Conservation (phyloP, 2,329 filamentous ascomycete genomes). For the Alternaria gaisen region DNA sequence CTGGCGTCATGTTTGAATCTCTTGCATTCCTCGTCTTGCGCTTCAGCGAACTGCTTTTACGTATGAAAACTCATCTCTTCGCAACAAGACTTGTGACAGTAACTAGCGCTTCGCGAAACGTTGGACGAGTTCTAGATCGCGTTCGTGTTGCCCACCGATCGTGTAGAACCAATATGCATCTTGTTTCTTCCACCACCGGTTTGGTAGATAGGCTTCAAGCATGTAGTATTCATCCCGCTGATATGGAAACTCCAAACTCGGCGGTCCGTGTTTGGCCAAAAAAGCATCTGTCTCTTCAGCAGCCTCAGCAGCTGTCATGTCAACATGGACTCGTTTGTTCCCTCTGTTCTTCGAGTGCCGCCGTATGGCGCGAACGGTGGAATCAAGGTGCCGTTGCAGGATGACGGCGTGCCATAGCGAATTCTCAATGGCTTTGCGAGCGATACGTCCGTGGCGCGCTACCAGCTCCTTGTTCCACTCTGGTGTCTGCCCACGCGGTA, state of each 20-base stretch:
- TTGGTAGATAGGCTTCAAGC: slow-evolving; percentile 66
- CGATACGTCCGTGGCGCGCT: slow-evolving; percentile 54
- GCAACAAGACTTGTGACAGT: not conserved
- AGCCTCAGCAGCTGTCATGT: slow-evolving; percentile 58
- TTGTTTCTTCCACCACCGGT: slow-evolving; percentile 62
- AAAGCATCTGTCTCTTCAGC: slow-evolving; percentile 61
- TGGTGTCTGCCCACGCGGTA: slow-evolving; percentile 58
- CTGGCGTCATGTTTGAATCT: not conserved
- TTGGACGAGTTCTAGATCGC: slow-evolving; percentile 50
- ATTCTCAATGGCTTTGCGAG: slow-evolving; percentile 57
- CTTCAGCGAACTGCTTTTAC: slow-evolving; percentile 9
- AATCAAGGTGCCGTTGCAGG: slow-evolving; percentile 59
- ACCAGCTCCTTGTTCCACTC: slow-evolving; percentile 62
- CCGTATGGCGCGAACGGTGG: slow-evolving; percentile 57
- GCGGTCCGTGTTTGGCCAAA: slow-evolving; percentile 60
- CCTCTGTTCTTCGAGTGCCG: slow-evolving; percentile 61
- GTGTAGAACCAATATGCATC: slow-evolving; percentile 61
- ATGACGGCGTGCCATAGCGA: slow-evolving; percentile 62
- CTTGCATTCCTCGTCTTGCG: slow-evolving; percentile 4
- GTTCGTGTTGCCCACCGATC: slow-evolving; percentile 48
- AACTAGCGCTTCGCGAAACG: slow-evolving; percentile 23
- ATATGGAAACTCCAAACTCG: slow-evolving; percentile 63
- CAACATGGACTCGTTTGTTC: slow-evolving; percentile 57
- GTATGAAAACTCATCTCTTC: slow-evolving; percentile 1
- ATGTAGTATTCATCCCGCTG: slow-evolving; percentile 68